Conservation (phyloP, 2,329 filamentous ascomycete species). For the Aciculosporium take region DNA sequence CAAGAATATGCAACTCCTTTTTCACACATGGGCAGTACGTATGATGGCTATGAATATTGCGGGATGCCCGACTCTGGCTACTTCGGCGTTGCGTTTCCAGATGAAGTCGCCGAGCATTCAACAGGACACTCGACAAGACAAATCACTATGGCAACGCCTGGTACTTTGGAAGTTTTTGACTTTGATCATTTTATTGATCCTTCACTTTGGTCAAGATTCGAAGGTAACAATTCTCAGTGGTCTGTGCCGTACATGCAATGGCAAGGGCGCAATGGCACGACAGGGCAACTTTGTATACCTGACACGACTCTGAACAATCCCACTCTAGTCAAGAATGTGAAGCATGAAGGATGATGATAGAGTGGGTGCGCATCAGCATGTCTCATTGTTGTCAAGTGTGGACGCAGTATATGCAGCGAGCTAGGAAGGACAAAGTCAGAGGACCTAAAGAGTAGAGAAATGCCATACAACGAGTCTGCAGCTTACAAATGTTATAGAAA, state of each 20-base stretch:
- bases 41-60: background rate
- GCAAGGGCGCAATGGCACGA: background rate
- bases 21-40: background rate
- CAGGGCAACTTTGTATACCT: background rate
- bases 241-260: background rate
- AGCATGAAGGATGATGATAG: background rate
- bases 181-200: constrained; percentile 6
- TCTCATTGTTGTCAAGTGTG: background rate
- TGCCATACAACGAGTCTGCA: background rate
- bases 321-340: background rate
- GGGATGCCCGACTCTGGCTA: background rate
- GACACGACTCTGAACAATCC: background rate
- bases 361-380: background rate
- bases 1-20: background rate
- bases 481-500: background rate
- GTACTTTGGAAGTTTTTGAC: background rate
- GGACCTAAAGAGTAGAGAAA: background rate
- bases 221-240: background rate
- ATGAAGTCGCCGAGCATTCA: background rate
- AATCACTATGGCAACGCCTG: background rate
- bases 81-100: background rate
- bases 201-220: constrained; percentile 2
- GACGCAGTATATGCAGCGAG: background rate
- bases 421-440: background rate
- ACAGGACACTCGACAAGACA: background rate